Evolutionary conservation across 1,284 basidiomycete species (phyloP), one percentile per base, ranked within the genome.

Genomic region (Heterobasidion annosum): DNA sequence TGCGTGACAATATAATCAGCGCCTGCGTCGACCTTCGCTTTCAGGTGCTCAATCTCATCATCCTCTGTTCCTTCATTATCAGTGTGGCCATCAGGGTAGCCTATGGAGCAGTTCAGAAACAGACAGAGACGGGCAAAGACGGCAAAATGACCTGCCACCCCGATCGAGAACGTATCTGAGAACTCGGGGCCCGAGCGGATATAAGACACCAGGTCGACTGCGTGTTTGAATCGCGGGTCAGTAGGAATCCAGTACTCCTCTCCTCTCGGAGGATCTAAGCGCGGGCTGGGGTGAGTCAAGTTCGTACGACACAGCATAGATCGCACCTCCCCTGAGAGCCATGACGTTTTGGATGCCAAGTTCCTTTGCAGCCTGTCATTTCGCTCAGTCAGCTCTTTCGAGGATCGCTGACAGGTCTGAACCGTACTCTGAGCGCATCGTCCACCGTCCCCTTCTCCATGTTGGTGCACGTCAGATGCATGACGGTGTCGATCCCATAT

Each of bases 381-480:
- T 34, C 5, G 16, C 34, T 10, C n/a, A 10, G 19, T 13, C 45
- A 51, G 18, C 13, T 15, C 34, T 13, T 9, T 18, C 16, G 37
- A 18, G 18, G 8, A 19, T 10, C 45, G 16, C 40, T 33, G 37
- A 1, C 18, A n/a, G 13, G 13, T 48, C 25, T 18, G 48, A 8
- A 1, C 67, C 72, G 55, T 65, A 96, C 93, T 71, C 81, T 78
- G 48, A 99, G 71, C 18, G 88, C 88, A 45, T 85, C 77, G 67
- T 98, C 93, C 6, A 99, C 83, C 70, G 86, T 84, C 19, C 89
- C 91, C 59, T 88, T 81, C 60, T 87, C 80, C 90, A 97, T 96
- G 68, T 99, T 99, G 18, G 97, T 99, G 73, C 97, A 99, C 15
- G 97, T 99, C 60, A 99, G 69, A 75, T 99, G 97, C 63, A 99